Conservation (phyloP, 495 filamentous ascomycete species). For the Penicillium cinerascens region DNA sequence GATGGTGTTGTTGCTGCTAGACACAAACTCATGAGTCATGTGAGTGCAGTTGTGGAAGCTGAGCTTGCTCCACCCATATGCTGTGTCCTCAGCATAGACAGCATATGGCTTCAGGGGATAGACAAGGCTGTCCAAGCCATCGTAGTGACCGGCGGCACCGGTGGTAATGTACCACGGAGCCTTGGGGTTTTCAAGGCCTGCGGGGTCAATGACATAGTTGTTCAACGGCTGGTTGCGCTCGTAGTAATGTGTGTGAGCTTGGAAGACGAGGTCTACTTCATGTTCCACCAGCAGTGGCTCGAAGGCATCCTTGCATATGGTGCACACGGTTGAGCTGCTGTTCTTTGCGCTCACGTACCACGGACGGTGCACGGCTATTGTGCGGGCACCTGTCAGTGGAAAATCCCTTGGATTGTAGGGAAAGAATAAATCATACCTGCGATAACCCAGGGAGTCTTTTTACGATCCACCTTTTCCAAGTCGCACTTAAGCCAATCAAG, state of each 20-base stretch:
- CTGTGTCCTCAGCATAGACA: neutral
- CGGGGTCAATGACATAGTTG: slow-evolving; percentile 2
- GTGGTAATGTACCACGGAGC: slow-evolving; percentile 12
- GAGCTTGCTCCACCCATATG: slow-evolving; percentile 11
- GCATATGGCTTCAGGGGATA: slow-evolving; percentile 1
- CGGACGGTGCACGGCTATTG: slow-evolving; percentile 5
- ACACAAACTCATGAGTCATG: slow-evolving; percentile 2
- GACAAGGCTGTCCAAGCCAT: slow-evolving; percentile 4
- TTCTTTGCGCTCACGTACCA: slow-evolving; percentile 9
- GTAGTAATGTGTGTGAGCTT: slow-evolving; percentile 8
- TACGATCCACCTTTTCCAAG: slow-evolving; percentile 1
- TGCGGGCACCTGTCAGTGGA: too few relatives aligned
- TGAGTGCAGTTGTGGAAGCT: slow-evolving; percentile 14
- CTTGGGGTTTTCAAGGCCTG: slow-evolving; percentile 7
- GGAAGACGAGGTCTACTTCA: slow-evolving; percentile 7
- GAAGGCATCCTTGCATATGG: slow-evolving; percentile 6
- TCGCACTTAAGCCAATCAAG: slow-evolving; percentile 6
- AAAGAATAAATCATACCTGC: too few relatives aligned
- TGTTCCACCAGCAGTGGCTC: slow-evolving; percentile 6
- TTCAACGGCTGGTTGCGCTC: slow-evolving; percentile 8
- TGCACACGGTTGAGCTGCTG: slow-evolving; percentile 1
- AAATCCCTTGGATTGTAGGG: too few relatives aligned
- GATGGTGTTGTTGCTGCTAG: slow-evolving; percentile 2
- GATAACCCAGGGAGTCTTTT: slow-evolving; percentile 10
- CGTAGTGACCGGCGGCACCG: slow-evolving; percentile 8